Evolutionary conservation across 768 basidiomycete genomes (phyloP).

Genomic region (Agaricus subrufescens): DNA sequence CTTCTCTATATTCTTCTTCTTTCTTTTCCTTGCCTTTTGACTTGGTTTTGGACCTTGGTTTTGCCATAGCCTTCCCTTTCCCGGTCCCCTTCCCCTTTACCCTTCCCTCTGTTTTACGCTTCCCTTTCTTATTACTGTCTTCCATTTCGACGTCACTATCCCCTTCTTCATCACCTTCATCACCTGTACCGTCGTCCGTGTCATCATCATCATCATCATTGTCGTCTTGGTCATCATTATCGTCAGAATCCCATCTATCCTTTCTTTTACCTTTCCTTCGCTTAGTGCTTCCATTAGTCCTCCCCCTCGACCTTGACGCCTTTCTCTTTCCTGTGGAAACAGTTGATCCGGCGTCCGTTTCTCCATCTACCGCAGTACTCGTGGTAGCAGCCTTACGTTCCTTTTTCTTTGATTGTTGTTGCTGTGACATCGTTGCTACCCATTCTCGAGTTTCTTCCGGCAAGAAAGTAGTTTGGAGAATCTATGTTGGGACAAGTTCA

Average conservation of each 20-base stretch:
- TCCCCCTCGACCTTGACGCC: not conserved
- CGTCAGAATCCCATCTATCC: slow-evolving; percentile 10
- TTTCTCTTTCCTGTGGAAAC: slow-evolving; percentile 4
- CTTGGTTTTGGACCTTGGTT: not conserved
- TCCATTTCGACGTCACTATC: slow-evolving; percentile 10
- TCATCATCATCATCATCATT: not conserved
- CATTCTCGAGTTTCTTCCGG: slow-evolving; percentile 54
- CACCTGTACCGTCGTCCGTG: not conserved
- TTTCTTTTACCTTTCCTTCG: slow-evolving; percentile 7
- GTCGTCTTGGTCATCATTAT: slow-evolving; percentile 3
- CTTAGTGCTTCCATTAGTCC: slow-evolving; percentile 9
- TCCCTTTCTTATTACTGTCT: not conserved
- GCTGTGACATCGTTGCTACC: slow-evolving; percentile 46
- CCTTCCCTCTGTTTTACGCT: not conserved
- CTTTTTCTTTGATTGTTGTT: slow-evolving; percentile 38
- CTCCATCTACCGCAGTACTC: not conserved
- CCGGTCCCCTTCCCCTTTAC: not conserved
- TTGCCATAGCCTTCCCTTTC: not conserved
- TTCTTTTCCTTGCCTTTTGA: not conserved
- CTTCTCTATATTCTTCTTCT: slow-evolving; percentile 5
- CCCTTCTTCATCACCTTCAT: not conserved
- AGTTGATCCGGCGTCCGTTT: not conserved
- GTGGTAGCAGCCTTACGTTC: slow-evolving; percentile 42
- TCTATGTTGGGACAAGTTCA: slow-evolving; percentile 31
- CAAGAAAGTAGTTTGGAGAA: slow-evolving; percentile 63